Percentiles rank a stretch among this genome's conserved stretches.
Evolutionary conservation across 2,329 filamentous ascomycete genomes (phyloP).

Genomic region (Botrytis medusae): DNA sequence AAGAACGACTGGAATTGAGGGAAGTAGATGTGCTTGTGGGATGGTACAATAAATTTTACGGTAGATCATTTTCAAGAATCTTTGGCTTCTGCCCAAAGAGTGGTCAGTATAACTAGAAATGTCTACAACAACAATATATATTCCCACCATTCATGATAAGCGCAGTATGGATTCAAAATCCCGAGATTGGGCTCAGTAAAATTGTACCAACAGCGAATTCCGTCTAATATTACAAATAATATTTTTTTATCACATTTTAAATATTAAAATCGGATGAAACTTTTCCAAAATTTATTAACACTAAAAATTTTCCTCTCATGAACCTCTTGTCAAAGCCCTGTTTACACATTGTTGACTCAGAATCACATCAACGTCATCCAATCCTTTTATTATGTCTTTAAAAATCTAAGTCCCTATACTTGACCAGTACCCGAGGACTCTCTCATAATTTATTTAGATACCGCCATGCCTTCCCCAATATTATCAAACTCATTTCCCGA

Average conservation of each 20-base stretch:
- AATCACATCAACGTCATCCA: background rate
- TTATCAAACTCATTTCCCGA: background rate
- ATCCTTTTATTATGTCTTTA: background rate
- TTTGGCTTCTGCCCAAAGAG: background rate
- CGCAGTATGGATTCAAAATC: background rate
- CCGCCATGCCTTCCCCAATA: background rate
- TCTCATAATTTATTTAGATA: background rate
- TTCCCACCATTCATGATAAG: background rate
- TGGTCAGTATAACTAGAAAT: background rate
- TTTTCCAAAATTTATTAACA: background rate
- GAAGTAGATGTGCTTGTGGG: rapidly evolving
- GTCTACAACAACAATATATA: background rate
- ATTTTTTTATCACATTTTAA: too few relatives aligned
- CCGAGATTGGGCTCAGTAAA: background rate
- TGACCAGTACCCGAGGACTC: background rate
- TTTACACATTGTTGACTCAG: background rate
- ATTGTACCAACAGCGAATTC: background rate
- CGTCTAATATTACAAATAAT: background rate
- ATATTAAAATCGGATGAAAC: background rate
- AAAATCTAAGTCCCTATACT: background rate
- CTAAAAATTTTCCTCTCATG: background rate
- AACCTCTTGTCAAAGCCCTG: background rate
- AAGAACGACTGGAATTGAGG: background rate
- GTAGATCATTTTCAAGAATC: background rate
- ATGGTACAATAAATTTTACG: background rate